These are phyloP conservation scores for Dioscorea alata DNA, from an alignment of 106 monocot genomes.

Conservation along the genomic window DNA sequence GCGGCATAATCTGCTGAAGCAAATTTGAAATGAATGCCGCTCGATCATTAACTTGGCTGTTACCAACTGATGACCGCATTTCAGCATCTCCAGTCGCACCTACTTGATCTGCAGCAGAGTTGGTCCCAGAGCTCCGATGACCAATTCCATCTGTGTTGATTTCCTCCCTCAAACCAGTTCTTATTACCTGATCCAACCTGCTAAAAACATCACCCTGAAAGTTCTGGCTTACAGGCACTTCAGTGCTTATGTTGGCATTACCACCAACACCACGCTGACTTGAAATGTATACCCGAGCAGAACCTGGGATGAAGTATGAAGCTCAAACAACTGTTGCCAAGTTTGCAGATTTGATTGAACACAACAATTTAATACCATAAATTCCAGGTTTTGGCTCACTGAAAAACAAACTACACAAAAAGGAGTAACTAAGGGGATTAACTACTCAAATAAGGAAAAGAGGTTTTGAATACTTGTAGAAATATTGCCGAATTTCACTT, in stretches of 20 bases:
- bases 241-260: constrained; percentile 1
- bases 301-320: constrained; percentile 3
- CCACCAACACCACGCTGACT: constrained; percentile 9
- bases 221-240: constrained; percentile 4
- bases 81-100: not conserved
- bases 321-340: too few species aligned
- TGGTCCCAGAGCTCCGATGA: not conserved
- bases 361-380: too few species aligned
- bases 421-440: too few species aligned
- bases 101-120: constrained; percentile 15
- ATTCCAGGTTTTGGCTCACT: too few species aligned
- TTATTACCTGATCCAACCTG: constrained; percentile 11
- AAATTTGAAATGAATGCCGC: constrained; percentile 16
- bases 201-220: constrained; percentile 14
- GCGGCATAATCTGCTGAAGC: constrained; percentile 17
- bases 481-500: too few species aligned
- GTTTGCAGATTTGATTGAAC: too few species aligned
- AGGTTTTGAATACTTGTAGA: too few species aligned
- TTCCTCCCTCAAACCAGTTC: constrained; percentile 11
- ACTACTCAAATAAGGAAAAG: too few species aligned
- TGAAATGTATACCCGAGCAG: constrained; percentile 6
- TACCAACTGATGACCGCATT: not conserved
- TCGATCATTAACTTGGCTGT: constrained; percentile 6
- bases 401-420: too few species aligned
- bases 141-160: not conserved